Percentiles rank a stretch among this genome's conserved stretches.
Conservation (phyloP, 2,329 filamentous ascomycete species). For the Trichoderma sp. region DNA sequence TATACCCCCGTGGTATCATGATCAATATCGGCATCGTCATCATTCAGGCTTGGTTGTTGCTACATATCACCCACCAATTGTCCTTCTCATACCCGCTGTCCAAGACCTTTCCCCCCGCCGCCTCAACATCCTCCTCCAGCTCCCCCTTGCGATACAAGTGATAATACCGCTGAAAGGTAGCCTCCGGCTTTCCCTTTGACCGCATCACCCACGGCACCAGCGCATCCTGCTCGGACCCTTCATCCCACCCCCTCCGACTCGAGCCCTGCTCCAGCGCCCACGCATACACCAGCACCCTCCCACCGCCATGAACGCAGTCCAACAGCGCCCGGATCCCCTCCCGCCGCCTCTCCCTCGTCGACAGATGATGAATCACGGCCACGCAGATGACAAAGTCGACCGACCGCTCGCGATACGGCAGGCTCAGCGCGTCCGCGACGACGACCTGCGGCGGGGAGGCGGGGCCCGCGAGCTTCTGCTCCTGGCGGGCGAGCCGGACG, state of each 20-base stretch:
- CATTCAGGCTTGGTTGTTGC: conserved; percentile 18
- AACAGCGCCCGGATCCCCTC: conserved; percentile 74
- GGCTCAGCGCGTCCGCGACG: conserved; percentile 79
- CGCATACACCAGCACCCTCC: conserved; percentile 80
- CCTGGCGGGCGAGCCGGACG: conserved; percentile 51
- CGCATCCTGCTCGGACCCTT: conserved; percentile 81
- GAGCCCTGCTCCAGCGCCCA: conserved; percentile 93
- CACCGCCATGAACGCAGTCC: conserved; percentile 63
- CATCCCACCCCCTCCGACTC: conserved; percentile 87
- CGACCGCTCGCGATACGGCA: conserved; percentile 68
- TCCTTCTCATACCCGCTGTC: conserved; percentile 92
- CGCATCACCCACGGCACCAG: conserved; percentile 91
- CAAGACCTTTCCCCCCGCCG: conserved; percentile 74
- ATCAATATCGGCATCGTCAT: not conserved
- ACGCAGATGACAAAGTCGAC: conserved; percentile 90
- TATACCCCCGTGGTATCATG: not conserved
- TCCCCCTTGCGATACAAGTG: conserved; percentile 88
- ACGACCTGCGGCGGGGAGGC: conserved; percentile 59
- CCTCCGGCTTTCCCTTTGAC: conserved; percentile 44
- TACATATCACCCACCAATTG: conserved; percentile 90
- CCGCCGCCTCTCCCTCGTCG: conserved; percentile 70
- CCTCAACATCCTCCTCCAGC: conserved; percentile 74
- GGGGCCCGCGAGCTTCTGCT: conserved; percentile 33
- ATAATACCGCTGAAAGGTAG: conserved; percentile 87
- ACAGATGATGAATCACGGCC: conserved; percentile 91